phyloP scores from a whole-genome alignment of 2,329 filamentous ascomycete genomes.

The Talaromyces sp. region DNA sequence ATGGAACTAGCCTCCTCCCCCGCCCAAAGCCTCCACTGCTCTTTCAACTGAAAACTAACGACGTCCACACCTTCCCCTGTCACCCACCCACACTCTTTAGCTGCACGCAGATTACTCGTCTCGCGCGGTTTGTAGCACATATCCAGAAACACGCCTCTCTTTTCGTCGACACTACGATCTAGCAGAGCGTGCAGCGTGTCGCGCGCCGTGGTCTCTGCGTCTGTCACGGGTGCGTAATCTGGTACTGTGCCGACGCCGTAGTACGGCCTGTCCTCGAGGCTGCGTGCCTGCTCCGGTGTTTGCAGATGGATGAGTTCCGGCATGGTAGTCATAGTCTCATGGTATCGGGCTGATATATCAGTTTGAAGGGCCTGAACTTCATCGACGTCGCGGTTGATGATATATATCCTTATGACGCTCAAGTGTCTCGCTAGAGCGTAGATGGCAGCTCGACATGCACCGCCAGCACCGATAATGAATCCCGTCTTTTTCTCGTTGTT shows the following conservation, averaged over 20 bases:
- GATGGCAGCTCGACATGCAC: not conserved
- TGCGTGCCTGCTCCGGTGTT: not conserved
- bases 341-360: not conserved
- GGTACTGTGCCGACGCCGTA: not conserved
- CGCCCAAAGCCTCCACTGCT: constrained; percentile 3
- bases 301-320: not conserved
- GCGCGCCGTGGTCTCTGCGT: not conserved
- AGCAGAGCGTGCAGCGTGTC: not conserved
- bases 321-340: not conserved
- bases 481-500: not conserved
- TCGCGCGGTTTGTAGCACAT: constrained; percentile 2
- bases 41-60: not conserved
- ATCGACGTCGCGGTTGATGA: not conserved
- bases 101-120: not conserved
- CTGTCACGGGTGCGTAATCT: not conserved
- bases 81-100: not conserved
- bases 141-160: not conserved
- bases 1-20: not conserved
- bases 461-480: not conserved
- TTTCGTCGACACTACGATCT: not conserved
- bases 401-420: not conserved
- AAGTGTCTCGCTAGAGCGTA: not conserved
- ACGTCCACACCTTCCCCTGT: not conserved
- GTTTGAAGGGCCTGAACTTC: not conserved
- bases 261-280: not conserved